phyloP scores from a whole-genome alignment of 2,329 filamentous ascomycete genomes.

The Scytalidium lignicola region DNA sequence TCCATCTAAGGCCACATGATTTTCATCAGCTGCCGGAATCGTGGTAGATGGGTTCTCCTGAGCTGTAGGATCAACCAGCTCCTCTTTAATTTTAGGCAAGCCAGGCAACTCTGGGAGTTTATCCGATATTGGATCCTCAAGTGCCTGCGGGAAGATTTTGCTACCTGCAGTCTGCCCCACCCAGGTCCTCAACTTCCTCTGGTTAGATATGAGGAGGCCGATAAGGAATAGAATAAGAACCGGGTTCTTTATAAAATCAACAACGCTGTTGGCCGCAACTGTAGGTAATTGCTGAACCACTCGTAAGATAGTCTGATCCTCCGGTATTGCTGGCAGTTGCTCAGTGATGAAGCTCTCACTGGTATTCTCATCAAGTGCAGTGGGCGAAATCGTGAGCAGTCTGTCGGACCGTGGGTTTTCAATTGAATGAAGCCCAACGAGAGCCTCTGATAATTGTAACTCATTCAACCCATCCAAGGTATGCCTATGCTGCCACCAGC shows the following conservation, averaged over 20 bases:
- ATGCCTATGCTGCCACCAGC: constrained; percentile 41
- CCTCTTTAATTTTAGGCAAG: constrained; percentile 8
- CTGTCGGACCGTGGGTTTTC: constrained; percentile 38
- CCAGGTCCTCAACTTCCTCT: constrained; percentile 23
- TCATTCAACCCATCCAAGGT: constrained; percentile 28
- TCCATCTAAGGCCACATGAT: not conserved
- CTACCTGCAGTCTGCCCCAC: constrained; percentile 23
- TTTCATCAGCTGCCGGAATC: constrained; percentile 2
- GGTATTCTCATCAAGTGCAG: constrained; percentile 16
- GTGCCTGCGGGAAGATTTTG: not conserved
- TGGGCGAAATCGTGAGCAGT: constrained; percentile 40
- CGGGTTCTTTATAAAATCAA: constrained; percentile 53
- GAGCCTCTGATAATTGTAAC: constrained; percentile 50
- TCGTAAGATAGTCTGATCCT: constrained; percentile 36
- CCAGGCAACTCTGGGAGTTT: constrained; percentile 8
- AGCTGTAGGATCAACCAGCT: constrained; percentile 1
- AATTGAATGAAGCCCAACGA: constrained; percentile 69
- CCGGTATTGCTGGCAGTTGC: constrained; percentile 23
- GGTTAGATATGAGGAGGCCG: constrained; percentile 17
- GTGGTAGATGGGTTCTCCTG: constrained; percentile 2
- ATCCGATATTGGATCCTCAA: constrained; percentile 16
- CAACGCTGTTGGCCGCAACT: constrained; percentile 42
- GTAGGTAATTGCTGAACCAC: constrained; percentile 47
- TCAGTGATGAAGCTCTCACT: constrained; percentile 3
- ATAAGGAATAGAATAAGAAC: constrained; percentile 29